Base-by-base conservation (phyloP, 2,329 filamentous ascomycete genomes). In the Epichloe sylvatica region DNA sequence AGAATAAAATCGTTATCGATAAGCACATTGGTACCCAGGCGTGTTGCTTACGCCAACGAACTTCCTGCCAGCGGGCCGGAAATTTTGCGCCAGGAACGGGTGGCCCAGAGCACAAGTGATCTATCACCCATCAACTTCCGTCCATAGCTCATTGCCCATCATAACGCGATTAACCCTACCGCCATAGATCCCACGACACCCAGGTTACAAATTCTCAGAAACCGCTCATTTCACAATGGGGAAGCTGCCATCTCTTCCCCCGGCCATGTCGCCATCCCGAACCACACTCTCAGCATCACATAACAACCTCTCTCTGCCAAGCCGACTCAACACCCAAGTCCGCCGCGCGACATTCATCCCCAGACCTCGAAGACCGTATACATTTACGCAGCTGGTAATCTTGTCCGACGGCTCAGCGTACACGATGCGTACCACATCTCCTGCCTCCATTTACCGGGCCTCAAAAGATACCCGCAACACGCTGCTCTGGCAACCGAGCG, bases 301-400 rank as follows among this genome's bases (percentile, higher is more conserved):
- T 53, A 55, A 58, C 66, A 40, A 50, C 46, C 56, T 59, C 53
- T 49, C 56, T 35, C 37, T 39, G 51, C 52, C 57, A 23, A 52
- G 50, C 5, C 53, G 60, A 52, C 60, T 64, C 41, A 56, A 57
- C 67, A 46, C 47, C 46, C 84, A 90, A 70, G 74, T 81, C 63
- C 83, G 89, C 53, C 80, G 88, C 64, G 92, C 92, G 47, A 89
- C 86, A 23, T 84, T 95, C 55, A 79, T 97, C 63, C 78, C 77
- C 54, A 87, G 92, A 15, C 89, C 89, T n/a, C 85, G 89, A 62
- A 81, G 90, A 5, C 91, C 92, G 40, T 97, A 96, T 75, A 87
- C 84, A 57, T 97, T 96, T 75, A 96, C 91, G n/a, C 92, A 98
- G 70, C 78, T 98, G 53, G 76, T 98, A 57, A 90, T 89, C 49